Evolutionary conservation across 306 rosid species (phyloP).

Genomic region (Quercus agrifolia): DNA sequence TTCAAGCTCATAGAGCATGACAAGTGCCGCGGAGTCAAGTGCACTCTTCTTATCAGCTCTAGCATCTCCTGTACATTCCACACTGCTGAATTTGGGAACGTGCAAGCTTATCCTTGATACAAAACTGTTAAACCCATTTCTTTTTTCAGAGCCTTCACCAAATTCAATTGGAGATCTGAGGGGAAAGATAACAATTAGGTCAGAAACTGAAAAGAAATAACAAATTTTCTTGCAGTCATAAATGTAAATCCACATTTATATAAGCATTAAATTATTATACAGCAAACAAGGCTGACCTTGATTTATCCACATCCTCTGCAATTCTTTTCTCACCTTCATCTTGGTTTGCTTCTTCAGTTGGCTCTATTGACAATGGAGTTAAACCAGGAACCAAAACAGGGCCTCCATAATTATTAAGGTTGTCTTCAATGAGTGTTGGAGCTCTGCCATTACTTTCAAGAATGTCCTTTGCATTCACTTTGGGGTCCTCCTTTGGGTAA

Average conservation of each 20-base stretch:
- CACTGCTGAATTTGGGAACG: constrained; percentile 54
- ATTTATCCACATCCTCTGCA: constrained; percentile 40
- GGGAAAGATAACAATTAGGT: constrained; percentile 10
- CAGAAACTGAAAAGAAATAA: neutral
- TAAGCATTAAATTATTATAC: neutral
- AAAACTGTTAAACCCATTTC: too few relatives aligned
- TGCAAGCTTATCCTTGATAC: constrained; percentile 33
- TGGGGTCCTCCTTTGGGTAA: constrained; percentile 9
- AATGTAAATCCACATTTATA: too few relatives aligned
- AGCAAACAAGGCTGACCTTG: constrained; percentile 40
- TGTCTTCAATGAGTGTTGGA: constrained; percentile 26
- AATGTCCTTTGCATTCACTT: neutral
- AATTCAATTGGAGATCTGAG: constrained; percentile 42
- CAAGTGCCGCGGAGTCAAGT: constrained; percentile 62
- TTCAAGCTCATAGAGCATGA: constrained; percentile 62
- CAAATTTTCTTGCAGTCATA: neutral
- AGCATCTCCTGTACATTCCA: constrained; percentile 71
- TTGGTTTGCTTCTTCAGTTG: constrained; percentile 20
- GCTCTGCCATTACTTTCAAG: constrained; percentile 31
- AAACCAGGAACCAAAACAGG: constrained; percentile 80
- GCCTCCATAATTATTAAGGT: constrained; percentile 35
- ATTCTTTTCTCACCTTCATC: constrained; percentile 25
- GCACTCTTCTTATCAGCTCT: constrained; percentile 82
- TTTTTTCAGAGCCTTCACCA: constrained; percentile 43
- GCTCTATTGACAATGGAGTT: constrained; percentile 12